Evolutionary conservation across 1,284 basidiomycete species (phyloP).

Genomic region (Lignosus rhinocerotis): DNA sequence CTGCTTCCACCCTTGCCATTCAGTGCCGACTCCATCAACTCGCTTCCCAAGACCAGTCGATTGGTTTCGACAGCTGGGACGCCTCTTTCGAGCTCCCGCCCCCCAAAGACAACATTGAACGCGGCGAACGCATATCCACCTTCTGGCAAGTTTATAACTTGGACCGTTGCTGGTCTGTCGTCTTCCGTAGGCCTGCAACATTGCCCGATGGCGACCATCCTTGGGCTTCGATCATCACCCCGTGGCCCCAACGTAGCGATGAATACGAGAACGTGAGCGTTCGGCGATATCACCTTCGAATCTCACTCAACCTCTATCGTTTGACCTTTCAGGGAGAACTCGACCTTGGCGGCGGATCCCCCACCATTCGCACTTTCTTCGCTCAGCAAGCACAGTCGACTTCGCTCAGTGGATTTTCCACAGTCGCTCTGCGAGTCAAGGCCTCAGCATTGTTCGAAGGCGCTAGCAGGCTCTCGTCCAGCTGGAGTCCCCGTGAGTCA

Average conservation of each 20-base stretch:
- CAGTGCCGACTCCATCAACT: conserved; percentile 66
- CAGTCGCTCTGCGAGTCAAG: conserved; percentile 65
- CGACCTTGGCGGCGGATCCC: conserved; percentile 47
- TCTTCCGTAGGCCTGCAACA: conserved; percentile 39
- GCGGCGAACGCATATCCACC: conserved; percentile 42
- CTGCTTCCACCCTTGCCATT: conserved; percentile 64
- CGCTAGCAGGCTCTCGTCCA: conserved; percentile 58
- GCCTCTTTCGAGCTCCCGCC: conserved; percentile 55
- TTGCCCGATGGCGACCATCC: conserved; percentile 41
- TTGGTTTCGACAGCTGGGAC: conserved; percentile 33
- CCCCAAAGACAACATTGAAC: conserved; percentile 49
- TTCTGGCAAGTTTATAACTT: conserved; percentile 48
- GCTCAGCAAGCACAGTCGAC: conserved; percentile 50
- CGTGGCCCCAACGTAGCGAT: conserved; percentile 42
- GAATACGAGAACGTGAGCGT: conserved; percentile 30
- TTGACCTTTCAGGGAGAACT: conserved; percentile 51
- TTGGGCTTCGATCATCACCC: conserved; percentile 39
- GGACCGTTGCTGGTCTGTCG: conserved; percentile 44
- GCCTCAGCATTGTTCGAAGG: conserved; percentile 73
- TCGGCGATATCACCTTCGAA: neutral
- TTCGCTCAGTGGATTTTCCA: conserved; percentile 55
- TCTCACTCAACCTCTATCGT: neutral
- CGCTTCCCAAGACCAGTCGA: conserved; percentile 34
- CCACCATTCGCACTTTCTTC: conserved; percentile 63
- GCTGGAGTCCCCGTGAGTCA: conserved; percentile 59